Evolutionary conservation across 78 protist genomes (phyloP).

Genomic region (Creolimax fragrantissima): DNA sequence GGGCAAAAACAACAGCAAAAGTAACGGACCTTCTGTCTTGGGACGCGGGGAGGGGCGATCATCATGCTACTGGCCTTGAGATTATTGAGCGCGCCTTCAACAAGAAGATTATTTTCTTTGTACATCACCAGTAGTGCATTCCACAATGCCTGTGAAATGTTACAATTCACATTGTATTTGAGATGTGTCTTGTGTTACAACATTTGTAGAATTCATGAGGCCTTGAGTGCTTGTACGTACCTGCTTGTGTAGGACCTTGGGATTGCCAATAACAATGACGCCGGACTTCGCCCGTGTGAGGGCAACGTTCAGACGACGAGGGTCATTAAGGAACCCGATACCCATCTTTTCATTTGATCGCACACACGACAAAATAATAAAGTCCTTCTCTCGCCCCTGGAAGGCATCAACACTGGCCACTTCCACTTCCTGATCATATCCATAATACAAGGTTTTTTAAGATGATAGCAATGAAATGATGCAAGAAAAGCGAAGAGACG

Average conservation of each 20-base stretch:
- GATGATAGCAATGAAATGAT: neutral
- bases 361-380: conserved; percentile 96
- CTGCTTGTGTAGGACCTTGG: conserved; percentile 72
- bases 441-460: neutral
- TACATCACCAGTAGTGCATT: conserved; percentile 83
- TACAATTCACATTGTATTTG: too few species aligned
- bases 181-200: neutral
- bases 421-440: conserved; percentile 38
- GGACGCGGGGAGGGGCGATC: neutral
- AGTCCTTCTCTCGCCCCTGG: conserved; percentile 99
- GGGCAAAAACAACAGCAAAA: too few species aligned
- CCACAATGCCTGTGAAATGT: conserved; percentile 88
- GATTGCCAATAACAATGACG: conserved; percentile 91
- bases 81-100: conserved; percentile 85
- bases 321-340: conserved; percentile 97
- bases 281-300: conserved; percentile 97
- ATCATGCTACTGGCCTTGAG: conserved; percentile 26
- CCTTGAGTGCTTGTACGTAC: neutral
- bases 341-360: conserved; percentile 94
- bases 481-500: neutral
- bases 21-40: neutral
- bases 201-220: neutral
- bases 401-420: conserved; percentile 97
- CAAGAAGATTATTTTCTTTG: conserved; percentile 68
- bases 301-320: conserved; percentile 99